Evolutionary conservation across 2,329 filamentous ascomycete species (phyloP).

Genomic region (Endoconidiophora laricicola): DNA sequence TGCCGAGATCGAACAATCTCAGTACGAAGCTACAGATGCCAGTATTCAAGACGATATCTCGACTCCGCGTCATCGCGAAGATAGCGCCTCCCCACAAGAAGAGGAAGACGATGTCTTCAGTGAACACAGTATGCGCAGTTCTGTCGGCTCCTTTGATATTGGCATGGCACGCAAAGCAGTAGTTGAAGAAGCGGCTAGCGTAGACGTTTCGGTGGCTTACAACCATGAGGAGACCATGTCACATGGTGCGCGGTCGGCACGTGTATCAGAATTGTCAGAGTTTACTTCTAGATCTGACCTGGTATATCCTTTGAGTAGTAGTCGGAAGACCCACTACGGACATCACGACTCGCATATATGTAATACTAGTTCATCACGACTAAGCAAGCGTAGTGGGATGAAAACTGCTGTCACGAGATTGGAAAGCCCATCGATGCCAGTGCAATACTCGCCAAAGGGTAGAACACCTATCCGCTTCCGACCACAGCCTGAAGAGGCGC

Average conservation of each 20-base stretch:
- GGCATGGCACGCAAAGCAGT: slow-evolving; percentile 19
- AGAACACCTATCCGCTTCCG: slow-evolving; percentile 42
- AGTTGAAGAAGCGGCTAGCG: slow-evolving; percentile 13
- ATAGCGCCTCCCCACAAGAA: slow-evolving; percentile 30
- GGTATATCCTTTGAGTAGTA: not conserved
- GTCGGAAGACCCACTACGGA: slow-evolving; percentile 42
- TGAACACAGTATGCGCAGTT: slow-evolving; percentile 39
- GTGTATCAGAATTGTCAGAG: slow-evolving; percentile 35
- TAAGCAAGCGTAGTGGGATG: slow-evolving; percentile 28
- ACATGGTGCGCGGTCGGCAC: slow-evolving; percentile 22
- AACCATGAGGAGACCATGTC: slow-evolving; percentile 14
- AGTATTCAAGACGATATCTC: not conserved
- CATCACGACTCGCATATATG: slow-evolving; percentile 48
- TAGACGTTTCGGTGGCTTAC: slow-evolving; percentile 1
- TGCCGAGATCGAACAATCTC: slow-evolving; percentile 6
- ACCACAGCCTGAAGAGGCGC: slow-evolving; percentile 40
- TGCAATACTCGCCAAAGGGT: slow-evolving; percentile 39
- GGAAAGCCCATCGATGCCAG: slow-evolving; percentile 35
- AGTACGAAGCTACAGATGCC: slow-evolving; percentile 8
- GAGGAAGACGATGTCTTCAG: slow-evolving; percentile 42
- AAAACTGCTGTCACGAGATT: slow-evolving; percentile 35
- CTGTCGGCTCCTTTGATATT: slow-evolving; percentile 32
- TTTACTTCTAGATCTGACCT: slow-evolving; percentile 31
- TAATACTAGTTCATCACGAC: slow-evolving; percentile 43
- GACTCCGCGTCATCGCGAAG: slow-evolving; percentile 4